A percentile compares a stretch with the other conserved stretches of the same genome.
Evolutionary conservation across 495 filamentous ascomycete species (phyloP).

Genomic region (Venustampulla echinocandica): DNA sequence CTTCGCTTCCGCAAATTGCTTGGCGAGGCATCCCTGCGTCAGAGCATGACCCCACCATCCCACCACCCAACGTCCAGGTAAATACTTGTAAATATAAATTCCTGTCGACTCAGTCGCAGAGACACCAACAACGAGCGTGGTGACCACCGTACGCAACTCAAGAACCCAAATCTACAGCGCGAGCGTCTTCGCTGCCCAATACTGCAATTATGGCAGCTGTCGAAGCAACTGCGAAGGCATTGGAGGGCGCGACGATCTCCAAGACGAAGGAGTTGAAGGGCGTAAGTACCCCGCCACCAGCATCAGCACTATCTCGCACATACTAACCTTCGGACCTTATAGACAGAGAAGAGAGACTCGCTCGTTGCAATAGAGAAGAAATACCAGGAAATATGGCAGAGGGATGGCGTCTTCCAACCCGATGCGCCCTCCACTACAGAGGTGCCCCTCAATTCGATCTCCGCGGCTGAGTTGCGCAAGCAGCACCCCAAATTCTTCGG

Average conservation of each 20-base stretch:
- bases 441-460: conserved; percentile 59
- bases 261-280: conserved; percentile 46
- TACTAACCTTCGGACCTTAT: conserved; percentile 6
- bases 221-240: conserved; percentile 19
- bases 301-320: neutral
- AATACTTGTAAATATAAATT: too few species aligned
- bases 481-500: conserved; percentile 84
- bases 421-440: conserved; percentile 72
- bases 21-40: neutral
- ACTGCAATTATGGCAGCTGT: conserved; percentile 23
- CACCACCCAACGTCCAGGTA: conserved; percentile 5
- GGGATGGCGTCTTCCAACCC: conserved; percentile 69
- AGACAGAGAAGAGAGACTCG: conserved; percentile 91
- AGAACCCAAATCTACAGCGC: conserved; percentile 1
- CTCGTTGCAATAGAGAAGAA: conserved; percentile 84
- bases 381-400: conserved; percentile 81
- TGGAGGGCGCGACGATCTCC: conserved; percentile 23
- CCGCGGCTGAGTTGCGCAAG: conserved; percentile 63
- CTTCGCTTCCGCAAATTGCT: neutral
- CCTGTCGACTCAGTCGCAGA: conserved; percentile 4
- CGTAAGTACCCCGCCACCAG: conserved; percentile 19
- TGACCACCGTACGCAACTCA: neutral
- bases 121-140: neutral
- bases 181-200: neutral
- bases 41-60: conserved; percentile 14